phyloP scores from a whole-genome alignment of 495 filamentous ascomycete genomes.

The Annulohypoxylon maeteangense region DNA sequence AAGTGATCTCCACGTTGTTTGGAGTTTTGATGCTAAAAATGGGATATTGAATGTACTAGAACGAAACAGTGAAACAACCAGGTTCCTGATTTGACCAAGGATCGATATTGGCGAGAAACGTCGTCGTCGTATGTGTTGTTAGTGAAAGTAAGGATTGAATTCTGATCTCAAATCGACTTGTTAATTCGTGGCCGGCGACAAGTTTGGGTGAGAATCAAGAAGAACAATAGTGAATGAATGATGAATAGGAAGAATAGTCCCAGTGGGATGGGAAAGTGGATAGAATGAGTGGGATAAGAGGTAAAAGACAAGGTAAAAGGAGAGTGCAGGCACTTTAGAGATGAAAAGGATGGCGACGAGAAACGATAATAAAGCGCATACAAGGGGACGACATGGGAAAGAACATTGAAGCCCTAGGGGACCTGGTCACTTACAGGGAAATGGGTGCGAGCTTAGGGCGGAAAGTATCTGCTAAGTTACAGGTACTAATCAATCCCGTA shows the following conservation, averaged over 20 bases:
- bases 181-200: constrained; percentile 45
- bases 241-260: constrained; percentile 39
- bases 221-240: constrained; percentile 37
- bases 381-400: constrained; percentile 29
- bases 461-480: constrained; percentile 16
- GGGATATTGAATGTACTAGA: constrained; percentile 32
- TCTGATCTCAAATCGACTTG: constrained; percentile 31
- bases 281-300: constrained; percentile 31
- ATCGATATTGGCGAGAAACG: constrained; percentile 21
- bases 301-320: constrained; percentile 23
- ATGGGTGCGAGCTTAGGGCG: constrained; percentile 18
- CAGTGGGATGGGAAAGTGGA: constrained; percentile 24
- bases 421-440: constrained; percentile 28
- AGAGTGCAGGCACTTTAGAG: constrained; percentile 31
- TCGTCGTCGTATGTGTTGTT: constrained; percentile 16
- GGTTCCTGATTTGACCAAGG: constrained; percentile 43
- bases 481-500: constrained; percentile 19
- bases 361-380: constrained; percentile 41
- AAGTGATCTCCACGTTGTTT: constrained; percentile 22
- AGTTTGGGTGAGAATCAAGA: constrained; percentile 33
- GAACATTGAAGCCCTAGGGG: constrained; percentile 25
- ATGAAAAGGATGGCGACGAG: constrained; percentile 41
- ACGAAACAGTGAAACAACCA: constrained; percentile 45
- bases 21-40: constrained; percentile 25
- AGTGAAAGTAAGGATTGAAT: constrained; percentile 32